Base-by-base conservation (phyloP, 2,329 filamentous ascomycete species). In the Cladophialophora exuberans region DNA sequence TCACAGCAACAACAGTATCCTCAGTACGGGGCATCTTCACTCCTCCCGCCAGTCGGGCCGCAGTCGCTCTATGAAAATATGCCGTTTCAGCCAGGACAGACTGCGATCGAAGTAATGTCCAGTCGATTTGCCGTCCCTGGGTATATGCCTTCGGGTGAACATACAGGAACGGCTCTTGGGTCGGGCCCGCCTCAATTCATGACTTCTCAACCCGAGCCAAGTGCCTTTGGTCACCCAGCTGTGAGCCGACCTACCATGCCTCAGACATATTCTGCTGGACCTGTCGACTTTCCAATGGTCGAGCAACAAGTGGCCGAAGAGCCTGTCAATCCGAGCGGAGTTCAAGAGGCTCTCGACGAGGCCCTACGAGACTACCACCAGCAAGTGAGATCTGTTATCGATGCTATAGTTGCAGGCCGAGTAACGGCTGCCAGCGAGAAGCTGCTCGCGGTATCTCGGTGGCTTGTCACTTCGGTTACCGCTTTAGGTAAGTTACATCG, bases 31-130 rank as follows among this genome's bases (percentile, higher is more conserved):
- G 76, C 83, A 52, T 83, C 83, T 61, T 86, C 85, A 75, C 87
- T 92, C 66, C 77, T 81, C 68, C 85, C 86, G 69, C 77, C 84
- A 66, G 77, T 76, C 59, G 75, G 73, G 78, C 76, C 74, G 71
- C 83, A 76, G 79, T 87, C 74, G 57, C 73, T 79, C 64, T 96
- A 95, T 76, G 88, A 93, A 72, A 77, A 84, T 68, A 83, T 86
- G 70, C 82, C 85, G 74, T 95, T 90, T 76, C 81, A 86, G 67
- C 78, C 85, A 64, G 54, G 88, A 77, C 88, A 90, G 69, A 83
- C 87, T 74, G 83, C 82, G 58, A 83, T 94, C 75, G 88, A 90
- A 70, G 88, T 90, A 75, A 80, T 92, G 71, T 77, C 85, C 69
- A 84, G 75, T 68, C 80, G 81, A 69, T 83, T 90, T 72, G 80